A percentile compares a stretch with the other conserved stretches of the same genome.
These are phyloP conservation scores for Taphrina wiesneri DNA, from an alignment of 1,139 yeast genomes.

Conservation along the genomic window DNA sequence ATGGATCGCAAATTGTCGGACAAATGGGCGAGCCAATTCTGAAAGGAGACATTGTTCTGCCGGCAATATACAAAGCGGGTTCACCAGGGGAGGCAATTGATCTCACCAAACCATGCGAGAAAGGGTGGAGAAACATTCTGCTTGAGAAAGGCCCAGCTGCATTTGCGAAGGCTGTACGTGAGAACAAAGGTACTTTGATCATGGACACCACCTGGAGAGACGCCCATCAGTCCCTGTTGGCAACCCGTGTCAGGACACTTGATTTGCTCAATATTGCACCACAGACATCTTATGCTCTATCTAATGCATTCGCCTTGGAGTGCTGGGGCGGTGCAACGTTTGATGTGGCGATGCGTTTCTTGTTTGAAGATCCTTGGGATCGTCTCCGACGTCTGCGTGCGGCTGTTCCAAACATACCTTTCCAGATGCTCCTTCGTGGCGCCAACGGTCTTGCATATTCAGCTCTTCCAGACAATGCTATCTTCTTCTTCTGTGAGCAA, in stretches of 20 bases:
- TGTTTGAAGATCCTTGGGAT: constrained; percentile 98
- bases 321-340: constrained; percentile 99
- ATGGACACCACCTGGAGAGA: constrained; percentile 99
- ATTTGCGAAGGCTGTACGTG: constrained; percentile 84
- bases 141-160: constrained; percentile 82
- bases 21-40: constrained; percentile 91
- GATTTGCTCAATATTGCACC: constrained; percentile 91
- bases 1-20: constrained; percentile 93
- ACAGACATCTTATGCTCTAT: constrained; percentile 84
- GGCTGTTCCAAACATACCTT: constrained; percentile 95
- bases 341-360: constrained; percentile 96
- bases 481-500: constrained; percentile 91
- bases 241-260: constrained; percentile 94
- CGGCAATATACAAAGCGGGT: constrained; percentile 63
- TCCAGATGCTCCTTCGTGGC: constrained; percentile 98
- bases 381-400: constrained; percentile 83
- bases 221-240: constrained; percentile 97
- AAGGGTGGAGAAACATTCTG: constrained; percentile 90
- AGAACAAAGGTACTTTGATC: constrained; percentile 78
- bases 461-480: constrained; percentile 96
- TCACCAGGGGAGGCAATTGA: constrained; percentile 59
- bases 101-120: constrained; percentile 57
- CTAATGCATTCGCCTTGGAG: constrained; percentile 91
- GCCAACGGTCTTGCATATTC: constrained; percentile 99
- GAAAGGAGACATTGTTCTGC: constrained; percentile 70